These are phyloP conservation scores for Dactylellina sp. DNA, from an alignment of 2,329 filamentous ascomycete genomes.

Conservation along the genomic window DNA sequence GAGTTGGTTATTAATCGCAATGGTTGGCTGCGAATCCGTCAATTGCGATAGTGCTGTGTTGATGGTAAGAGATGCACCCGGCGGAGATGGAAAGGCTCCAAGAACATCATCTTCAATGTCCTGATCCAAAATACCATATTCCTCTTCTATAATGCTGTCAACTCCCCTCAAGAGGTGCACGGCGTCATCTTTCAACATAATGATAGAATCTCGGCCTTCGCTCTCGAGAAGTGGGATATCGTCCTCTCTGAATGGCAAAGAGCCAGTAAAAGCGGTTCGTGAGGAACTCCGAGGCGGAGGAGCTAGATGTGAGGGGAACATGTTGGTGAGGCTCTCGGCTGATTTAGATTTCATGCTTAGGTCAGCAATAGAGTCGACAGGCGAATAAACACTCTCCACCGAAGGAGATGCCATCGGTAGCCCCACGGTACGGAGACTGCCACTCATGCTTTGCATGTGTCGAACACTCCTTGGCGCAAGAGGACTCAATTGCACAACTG, in stretches of 20 bases:
- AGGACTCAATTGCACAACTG: conserved; percentile 44
- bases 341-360: conserved; percentile 49
- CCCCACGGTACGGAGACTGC: conserved; percentile 41
- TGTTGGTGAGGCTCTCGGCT: conserved; percentile 38
- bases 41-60: background rate
- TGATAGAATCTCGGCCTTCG: conserved; percentile 50
- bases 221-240: conserved; percentile 46
- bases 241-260: conserved; percentile 19
- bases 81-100: conserved; percentile 38
- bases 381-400: conserved; percentile 48
- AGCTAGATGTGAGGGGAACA: conserved; percentile 42
- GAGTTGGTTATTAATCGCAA: conserved; percentile 42
- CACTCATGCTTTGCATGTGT: conserved; percentile 47
- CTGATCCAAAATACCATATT: conserved; percentile 29
- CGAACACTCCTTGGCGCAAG: conserved; percentile 27
- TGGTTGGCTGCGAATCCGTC: conserved; percentile 13
- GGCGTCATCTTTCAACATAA: conserved; percentile 42
- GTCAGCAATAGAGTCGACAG: conserved; percentile 47
- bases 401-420: conserved; percentile 47
- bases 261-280: conserved; percentile 34
- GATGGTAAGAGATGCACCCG: conserved; percentile 13
- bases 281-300: conserved; percentile 54
- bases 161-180: conserved; percentile 2
- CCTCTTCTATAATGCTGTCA: conserved; percentile 36
- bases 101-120: conserved; percentile 47